Evolutionary conservation across 2,329 filamentous ascomycete genomes (phyloP).

Genomic region (Graphilbum ipis-grandicollis): DNA sequence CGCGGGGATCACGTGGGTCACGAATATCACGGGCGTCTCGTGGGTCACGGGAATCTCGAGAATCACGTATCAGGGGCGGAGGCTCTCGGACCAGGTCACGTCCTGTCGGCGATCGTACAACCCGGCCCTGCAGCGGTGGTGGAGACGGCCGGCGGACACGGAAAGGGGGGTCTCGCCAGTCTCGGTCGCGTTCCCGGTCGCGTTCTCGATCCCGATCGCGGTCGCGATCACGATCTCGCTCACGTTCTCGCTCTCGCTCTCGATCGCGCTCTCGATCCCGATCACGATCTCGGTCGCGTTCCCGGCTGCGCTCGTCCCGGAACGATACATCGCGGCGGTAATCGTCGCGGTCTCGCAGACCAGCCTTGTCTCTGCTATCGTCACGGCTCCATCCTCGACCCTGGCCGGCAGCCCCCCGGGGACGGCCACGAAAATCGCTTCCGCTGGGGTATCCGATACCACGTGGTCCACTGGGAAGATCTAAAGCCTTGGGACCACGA

Average conservation of each 20-base stretch:
- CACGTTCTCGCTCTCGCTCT: constrained; percentile 35
- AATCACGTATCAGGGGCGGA: no score
- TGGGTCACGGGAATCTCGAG: no score
- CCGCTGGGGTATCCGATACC: constrained; percentile 42
- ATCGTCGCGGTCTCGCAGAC: constrained; percentile 34
- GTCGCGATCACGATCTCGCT: background rate
- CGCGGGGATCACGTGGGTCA: constrained; percentile 23
- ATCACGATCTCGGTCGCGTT: constrained; percentile 23
- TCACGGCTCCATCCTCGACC: constrained; percentile 44
- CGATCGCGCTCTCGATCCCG: constrained; percentile 21
- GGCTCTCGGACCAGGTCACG: constrained; percentile 23
- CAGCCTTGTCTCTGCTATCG: constrained; percentile 39
- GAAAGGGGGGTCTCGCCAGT: constrained; percentile 33
- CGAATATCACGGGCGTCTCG: no score
- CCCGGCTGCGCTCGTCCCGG: constrained; percentile 32
- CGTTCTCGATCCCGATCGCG: constrained; percentile 21
- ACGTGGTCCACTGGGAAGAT: constrained; percentile 44
- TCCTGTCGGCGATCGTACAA: constrained; percentile 33
- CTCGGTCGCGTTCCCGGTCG: constrained; percentile 38
- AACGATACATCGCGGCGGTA: background rate
- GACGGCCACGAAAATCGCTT: constrained; percentile 45
- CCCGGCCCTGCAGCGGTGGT: constrained; percentile 33
- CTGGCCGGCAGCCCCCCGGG: constrained; percentile 31
- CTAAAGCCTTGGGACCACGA: constrained; percentile 62
- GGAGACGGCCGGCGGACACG: constrained; percentile 45